Conservation (phyloP, 2,329 filamentous ascomycete species). For the Lasiodiplodia sp. region DNA sequence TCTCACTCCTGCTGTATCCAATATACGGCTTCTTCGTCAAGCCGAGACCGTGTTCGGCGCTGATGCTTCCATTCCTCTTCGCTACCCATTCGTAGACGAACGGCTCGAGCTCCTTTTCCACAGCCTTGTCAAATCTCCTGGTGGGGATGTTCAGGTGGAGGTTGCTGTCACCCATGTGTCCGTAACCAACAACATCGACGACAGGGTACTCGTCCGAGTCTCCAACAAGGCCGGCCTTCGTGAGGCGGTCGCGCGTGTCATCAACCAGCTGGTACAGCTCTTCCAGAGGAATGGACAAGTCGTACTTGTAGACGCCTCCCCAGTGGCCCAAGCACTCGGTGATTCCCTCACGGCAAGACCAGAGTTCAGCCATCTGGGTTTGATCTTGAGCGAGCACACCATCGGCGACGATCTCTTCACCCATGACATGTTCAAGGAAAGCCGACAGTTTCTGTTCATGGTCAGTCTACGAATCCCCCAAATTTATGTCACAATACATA, state of each 20-base stretch:
- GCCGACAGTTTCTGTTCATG: conserved; percentile 75
- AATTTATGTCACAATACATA: conserved; percentile 30
- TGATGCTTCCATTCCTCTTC: conserved; percentile 88
- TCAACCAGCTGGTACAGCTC: conserved; percentile 91
- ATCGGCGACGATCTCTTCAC: conserved; percentile 82
- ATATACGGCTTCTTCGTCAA: conserved; percentile 96
- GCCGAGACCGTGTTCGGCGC: conserved; percentile 93
- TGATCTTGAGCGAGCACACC: conserved; percentile 93
- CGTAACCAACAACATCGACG: conserved; percentile 91
- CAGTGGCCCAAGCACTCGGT: conserved; percentile 87
- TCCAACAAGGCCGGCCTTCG: conserved; percentile 73
- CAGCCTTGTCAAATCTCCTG: conserved; percentile 81
- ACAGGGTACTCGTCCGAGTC: conserved; percentile 80
- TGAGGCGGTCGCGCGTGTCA: conserved; percentile 77
- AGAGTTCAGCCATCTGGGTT: conserved; percentile 84
- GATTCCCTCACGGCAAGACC: conserved; percentile 93
- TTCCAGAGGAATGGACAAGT: conserved; percentile 88
- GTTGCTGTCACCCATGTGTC: conserved; percentile 98
- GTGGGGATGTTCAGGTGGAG: conserved; percentile 91
- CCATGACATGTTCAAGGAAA: conserved; percentile 93
- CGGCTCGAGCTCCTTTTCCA: conserved; percentile 88
- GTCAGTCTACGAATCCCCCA: conserved; percentile 31
- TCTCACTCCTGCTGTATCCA: conserved; percentile 88
- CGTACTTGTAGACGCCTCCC: conserved; percentile 98
- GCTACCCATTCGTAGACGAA: conserved; percentile 98